Conservation (phyloP, 2,329 filamentous ascomycete species). For the Tolypocladium pustulatum region DNA sequence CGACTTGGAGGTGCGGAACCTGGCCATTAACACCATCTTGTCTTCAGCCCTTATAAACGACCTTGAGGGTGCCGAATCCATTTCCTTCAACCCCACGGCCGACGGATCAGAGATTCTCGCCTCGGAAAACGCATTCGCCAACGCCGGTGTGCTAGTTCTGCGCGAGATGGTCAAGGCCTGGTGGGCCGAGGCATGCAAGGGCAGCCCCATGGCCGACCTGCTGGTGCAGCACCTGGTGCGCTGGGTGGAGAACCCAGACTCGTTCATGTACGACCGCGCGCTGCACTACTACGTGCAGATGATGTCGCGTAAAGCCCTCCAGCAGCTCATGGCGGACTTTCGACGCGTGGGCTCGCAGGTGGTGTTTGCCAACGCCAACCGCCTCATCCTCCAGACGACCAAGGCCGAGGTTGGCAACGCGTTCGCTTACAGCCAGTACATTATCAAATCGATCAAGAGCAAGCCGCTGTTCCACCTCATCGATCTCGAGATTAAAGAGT, state of each 20-base stretch:
- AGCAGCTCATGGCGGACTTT: constrained; percentile 96
- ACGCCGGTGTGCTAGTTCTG: constrained; percentile 78
- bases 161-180: constrained; percentile 98
- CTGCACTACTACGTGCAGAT: constrained; percentile 97
- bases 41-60: constrained; percentile 96
- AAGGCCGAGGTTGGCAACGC: constrained; percentile 96
- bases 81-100: constrained; percentile 60
- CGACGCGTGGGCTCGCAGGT: constrained; percentile 89
- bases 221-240: constrained; percentile 95
- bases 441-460: constrained; percentile 90
- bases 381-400: constrained; percentile 85
- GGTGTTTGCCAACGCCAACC: constrained; percentile 85
- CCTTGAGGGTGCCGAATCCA: constrained; percentile 77
- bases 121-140: constrained; percentile 86
- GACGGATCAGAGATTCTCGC: constrained; percentile 48
- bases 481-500: constrained; percentile 94
- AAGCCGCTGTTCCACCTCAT: constrained; percentile 97
- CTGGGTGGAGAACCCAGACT: constrained; percentile 91
- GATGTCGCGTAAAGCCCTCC: constrained; percentile 95
- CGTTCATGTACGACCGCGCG: constrained; percentile 89
- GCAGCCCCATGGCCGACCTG: constrained; percentile 90
- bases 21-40: constrained; percentile 95
- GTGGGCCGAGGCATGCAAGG: constrained; percentile 90
- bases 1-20: constrained; percentile 84
- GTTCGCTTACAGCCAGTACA: constrained; percentile 94